Evolutionary conservation across 768 basidiomycete species (phyloP), one percentile per base, ranked within the genome.

Genomic region (Tylopilus vinaceipallidus): DNA sequence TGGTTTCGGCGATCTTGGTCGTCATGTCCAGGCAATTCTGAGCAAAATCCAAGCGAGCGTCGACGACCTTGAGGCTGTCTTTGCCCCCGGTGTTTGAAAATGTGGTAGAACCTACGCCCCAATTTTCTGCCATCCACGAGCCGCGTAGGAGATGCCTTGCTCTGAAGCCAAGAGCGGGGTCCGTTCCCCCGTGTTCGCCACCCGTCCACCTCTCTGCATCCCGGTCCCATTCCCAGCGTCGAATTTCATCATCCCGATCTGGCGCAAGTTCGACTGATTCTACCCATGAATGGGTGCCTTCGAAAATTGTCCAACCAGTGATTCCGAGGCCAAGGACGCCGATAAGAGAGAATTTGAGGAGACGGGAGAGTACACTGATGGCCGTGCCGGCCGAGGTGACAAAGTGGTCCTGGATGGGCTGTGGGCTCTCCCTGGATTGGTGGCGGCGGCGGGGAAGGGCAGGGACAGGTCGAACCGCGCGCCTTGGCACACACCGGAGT

Each of bases 91-190:
- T 67, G 32, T 65, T 67, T 8, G 61, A 60, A 44, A 67, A 62
- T n/a, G 71, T 61, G 45, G 70, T 70, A 22, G 75, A 66, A 7
- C 77, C 78, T 10, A 72, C 70, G 16, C 80, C 82, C 83, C 86
- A 86, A 53, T 85, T 72, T 49, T 80, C 75, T 1, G 81, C 79
- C 69, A 84, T 82, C 86, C 87, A 91, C 12, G 88, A 85, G 26
- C 78, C 76, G 29, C 88, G 81, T 1, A 86, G 67, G 35, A 78
- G 75, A 62, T 85, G 81, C 23, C 84, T 71, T 19, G 75, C 85
- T 57, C 70, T 72, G 60, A 79, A 75, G 3, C 86, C 83, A 9
- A 90, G 69, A n/a, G 70, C 78, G 4, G 83, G 75, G 63, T 90
- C 86, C n/a, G 88, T 90, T 40, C 88, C 88, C 6, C 83, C 84